Conservation (phyloP, 768 basidiomycete species). For the Cyclocybe aegerita region DNA sequence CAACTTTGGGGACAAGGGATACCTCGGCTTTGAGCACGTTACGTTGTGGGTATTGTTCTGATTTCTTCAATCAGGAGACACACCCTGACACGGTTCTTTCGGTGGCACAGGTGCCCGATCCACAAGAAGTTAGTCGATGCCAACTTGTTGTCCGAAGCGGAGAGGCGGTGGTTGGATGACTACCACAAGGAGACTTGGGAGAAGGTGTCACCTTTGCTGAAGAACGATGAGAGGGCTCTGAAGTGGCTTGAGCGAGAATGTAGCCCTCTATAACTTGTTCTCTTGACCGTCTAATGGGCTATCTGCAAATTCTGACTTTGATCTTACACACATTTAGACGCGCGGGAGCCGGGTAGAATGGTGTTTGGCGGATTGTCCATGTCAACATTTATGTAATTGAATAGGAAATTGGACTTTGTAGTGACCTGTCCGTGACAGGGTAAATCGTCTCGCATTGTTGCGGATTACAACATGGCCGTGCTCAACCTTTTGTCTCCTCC, state of each 20-base stretch:
- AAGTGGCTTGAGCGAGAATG: conserved; percentile 67
- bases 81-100: not conserved
- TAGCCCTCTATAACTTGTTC: conserved; percentile 28
- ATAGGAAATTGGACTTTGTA: no score
- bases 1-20: conserved; percentile 84
- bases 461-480: no score
- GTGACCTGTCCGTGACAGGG: no score
- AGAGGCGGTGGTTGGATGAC: conserved; percentile 77
- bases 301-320: no score
- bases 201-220: conserved; percentile 72
- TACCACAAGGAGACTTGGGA: conserved; percentile 79
- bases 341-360: no score
- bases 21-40: conserved; percentile 80
- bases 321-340: no score
- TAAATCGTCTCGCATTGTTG: no score
- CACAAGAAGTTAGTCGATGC: conserved; percentile 79
- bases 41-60: conserved; percentile 65
- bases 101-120: conserved; percentile 69
- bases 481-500: no score
- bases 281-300: no score
- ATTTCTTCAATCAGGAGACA: not conserved
- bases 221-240: conserved; percentile 57
- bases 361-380: no score
- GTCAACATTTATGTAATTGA: no score
- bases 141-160: conserved; percentile 57